Evolutionary conservation across 371 early-diverging fungal genomes (phyloP), one percentile per base, ranked within the genome.

Genomic region (Sporodiniella umbellata): DNA sequence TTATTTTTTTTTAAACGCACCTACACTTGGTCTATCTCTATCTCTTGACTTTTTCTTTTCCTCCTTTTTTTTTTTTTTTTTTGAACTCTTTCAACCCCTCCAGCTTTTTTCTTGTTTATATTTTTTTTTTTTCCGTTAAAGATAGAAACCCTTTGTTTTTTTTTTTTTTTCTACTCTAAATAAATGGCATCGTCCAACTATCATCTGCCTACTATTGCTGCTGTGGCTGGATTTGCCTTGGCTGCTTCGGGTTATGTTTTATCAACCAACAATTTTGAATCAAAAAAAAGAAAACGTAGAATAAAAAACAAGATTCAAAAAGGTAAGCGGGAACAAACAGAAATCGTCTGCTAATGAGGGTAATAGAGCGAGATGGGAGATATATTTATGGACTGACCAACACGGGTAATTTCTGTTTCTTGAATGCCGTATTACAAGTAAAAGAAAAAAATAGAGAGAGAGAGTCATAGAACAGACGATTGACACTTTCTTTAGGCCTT

Each of bases 321-420:
- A 64, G 75, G 75, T 66, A 51, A 1, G 8, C 21, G 25, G 12
- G n/a, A 26, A 28, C 14, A 37, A 35, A 24, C 15, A 1, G n/a
- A 8, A 8, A 6, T 37, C 12, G 21, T 22, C 26, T 23, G 45
- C n/a, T 15, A 42, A 49, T n/a, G 28, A 22, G 22, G n/a, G 28
- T 11, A 45, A 19, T 39, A 74, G 76, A 75, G 45, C 74, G 73
- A 21, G 76, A 75, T 57, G 76, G 65, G 6, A 56, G 56, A 35
- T 75, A 64, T 42, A 62, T 83, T 26, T 62, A 72, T 46, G 95
- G 95, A 5, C 74, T 94, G 24, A 73, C 84, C 33, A 94, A 94
- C 55, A 69, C 84, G 23, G 93, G 93, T 28, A 94, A 94, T 63
- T 86, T 92, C 35, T 94, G 95, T 72, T 94, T 94, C 57, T 72